Base-by-base conservation (phyloP, 768 basidiomycete genomes). In the Boletus tomentosulus region DNA sequence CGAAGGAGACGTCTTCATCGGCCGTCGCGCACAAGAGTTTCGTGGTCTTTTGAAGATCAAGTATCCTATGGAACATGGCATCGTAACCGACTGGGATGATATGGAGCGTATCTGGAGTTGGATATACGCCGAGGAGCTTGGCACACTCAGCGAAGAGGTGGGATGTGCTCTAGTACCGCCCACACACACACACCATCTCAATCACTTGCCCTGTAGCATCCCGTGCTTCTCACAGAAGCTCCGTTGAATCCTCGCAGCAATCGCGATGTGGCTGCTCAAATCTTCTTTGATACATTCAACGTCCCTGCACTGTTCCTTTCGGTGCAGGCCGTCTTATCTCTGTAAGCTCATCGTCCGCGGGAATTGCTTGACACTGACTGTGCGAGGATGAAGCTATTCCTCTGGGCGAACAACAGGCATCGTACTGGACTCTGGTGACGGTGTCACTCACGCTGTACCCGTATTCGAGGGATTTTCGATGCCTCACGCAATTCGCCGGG, bases 71-170 rank as follows among this genome's bases (percentile, higher is more conserved):
- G 92, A 96, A 69, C 97, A 98, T 70, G 97, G 97, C 12, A 94
- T 99, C 55, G 97, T 99, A 9, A 96, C 91, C 35, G 92, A 99
- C 75, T 99, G 97, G 96, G 97, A 99, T 68, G 97, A 99, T 67
- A 99, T 99, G 97, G 97, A 99, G 71, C 85, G 91, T 56, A 98
- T 99, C 80, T 99, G 97, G 97, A 89, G 81, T 60, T 95, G 92
- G 87, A 89, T 98, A 45, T 99, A 98, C 68, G 86, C 90, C 22
- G 94, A 98, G 68, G 96, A 97, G 67, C 76, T 98, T 43, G 90
- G 92, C 22, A 97, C 95, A 5, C 75, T 98, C 62, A 95, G 92
- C 66, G 97, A 98, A 77, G 96, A 98, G 85, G 96, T 96, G 57
- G 55, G 77, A 62, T 34, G 12, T 31, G 25, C 31, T 25, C 44